Evolutionary conservation across 805 yeast species (phyloP).

Genomic region (Wickerhamomyces bisporus): DNA sequence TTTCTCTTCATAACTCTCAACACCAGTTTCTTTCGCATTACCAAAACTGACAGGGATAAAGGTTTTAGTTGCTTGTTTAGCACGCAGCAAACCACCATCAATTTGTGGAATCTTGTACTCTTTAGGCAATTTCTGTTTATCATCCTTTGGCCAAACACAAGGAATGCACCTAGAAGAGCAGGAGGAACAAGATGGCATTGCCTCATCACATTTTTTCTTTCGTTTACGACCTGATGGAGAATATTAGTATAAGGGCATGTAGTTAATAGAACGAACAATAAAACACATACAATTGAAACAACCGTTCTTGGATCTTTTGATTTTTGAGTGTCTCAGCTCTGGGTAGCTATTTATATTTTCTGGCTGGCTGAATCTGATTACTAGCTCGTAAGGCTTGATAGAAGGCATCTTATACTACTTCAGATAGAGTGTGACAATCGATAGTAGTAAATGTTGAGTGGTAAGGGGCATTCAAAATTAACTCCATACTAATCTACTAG

Average conservation of each 20-base stretch:
- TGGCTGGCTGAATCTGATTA: too few relatives aligned
- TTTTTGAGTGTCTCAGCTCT: slow-evolving; percentile 1
- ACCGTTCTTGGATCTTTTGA: slow-evolving; percentile 13
- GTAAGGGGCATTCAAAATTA: too few relatives aligned
- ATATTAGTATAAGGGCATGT: too few relatives aligned
- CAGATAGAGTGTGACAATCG: too few relatives aligned
- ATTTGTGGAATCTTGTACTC: slow-evolving; percentile 14
- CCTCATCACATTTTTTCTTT: slow-evolving; percentile 61
- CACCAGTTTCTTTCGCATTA: neutral
- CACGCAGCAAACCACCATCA: slow-evolving; percentile 1
- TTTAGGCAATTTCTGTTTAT: slow-evolving; percentile 14
- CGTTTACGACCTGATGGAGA: slow-evolving; percentile 47
- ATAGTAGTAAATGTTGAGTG: too few relatives aligned
- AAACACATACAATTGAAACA: slow-evolving; percentile 18
- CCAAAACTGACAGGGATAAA: neutral
- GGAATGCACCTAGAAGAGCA: slow-evolving; percentile 32
- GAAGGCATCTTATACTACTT: too few relatives aligned
- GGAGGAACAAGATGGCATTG: slow-evolving; percentile 35
- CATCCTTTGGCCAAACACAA: slow-evolving; percentile 22
- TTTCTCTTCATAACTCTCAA: too few relatives aligned
- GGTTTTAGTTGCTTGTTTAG: neutral
- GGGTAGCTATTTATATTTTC: too few relatives aligned
- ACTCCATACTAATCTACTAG: too few relatives aligned
- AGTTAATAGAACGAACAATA: too few relatives aligned
- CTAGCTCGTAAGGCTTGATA: too few relatives aligned